Conservation (phyloP, 805 yeast genomes). For the Starmerella potacharoeniae region DNA sequence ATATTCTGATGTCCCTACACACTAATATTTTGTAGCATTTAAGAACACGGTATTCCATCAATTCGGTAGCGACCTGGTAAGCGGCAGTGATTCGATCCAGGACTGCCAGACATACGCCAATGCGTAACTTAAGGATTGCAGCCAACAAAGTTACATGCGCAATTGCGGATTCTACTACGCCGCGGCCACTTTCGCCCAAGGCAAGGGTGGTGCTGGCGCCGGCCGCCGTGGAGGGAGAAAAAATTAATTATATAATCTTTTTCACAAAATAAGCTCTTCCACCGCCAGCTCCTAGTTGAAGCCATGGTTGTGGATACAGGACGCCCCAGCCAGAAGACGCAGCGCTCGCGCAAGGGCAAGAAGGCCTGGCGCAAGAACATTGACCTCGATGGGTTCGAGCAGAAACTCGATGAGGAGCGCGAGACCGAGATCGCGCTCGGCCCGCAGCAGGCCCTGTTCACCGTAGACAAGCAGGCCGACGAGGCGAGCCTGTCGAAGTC, state of each 20-base stretch:
- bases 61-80: no score
- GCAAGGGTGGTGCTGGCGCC: neutral
- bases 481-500: conserved; percentile 32
- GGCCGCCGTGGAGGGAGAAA: neutral
- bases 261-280: neutral
- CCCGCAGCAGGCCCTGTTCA: conserved; percentile 38
- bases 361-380: conserved; percentile 88
- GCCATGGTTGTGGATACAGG: conserved; percentile 17
- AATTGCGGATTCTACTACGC: no score
- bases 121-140: no score
- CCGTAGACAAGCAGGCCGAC: conserved; percentile 60
- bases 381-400: conserved; percentile 68
- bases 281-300: neutral
- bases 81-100: neutral
- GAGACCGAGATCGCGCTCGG: conserved; percentile 41
- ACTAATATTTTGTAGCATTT: neutral
- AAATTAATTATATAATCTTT: conserved; percentile 8
- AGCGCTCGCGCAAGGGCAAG: conserved; percentile 84
- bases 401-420: conserved; percentile 53
- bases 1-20: neutral
- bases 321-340: conserved; percentile 43
- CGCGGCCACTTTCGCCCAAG: neutral
- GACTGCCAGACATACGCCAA: neutral
- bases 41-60: neutral
- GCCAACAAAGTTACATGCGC: no score